A percentile compares a stretch with the other conserved stretches of the same genome.
phyloP scores from a whole-genome alignment of 805 yeast genomes.

The Hanseniaspora taiwanica region DNA sequence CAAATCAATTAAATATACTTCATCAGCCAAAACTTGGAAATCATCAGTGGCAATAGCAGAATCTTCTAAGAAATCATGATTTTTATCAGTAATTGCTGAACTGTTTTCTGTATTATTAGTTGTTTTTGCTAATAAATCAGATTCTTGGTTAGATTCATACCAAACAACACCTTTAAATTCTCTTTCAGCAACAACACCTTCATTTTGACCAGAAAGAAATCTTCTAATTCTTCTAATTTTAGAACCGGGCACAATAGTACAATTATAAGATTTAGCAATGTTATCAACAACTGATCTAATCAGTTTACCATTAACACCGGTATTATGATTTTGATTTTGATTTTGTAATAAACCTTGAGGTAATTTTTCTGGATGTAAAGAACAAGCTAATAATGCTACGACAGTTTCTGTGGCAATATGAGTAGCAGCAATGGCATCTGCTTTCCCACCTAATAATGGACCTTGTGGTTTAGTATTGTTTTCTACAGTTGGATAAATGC shows the following conservation, averaged over 20 bases:
- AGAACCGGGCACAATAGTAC: slow-evolving; percentile 84
- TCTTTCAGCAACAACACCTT: slow-evolving; percentile 80
- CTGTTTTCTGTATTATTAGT: slow-evolving; percentile 25
- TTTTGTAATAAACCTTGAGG: slow-evolving; percentile 48
- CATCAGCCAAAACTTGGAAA: slow-evolving; percentile 62
- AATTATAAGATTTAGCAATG: slow-evolving; percentile 74
- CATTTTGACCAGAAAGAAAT: slow-evolving; percentile 91
- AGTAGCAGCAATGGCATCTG: slow-evolving; percentile 83
- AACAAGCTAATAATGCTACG: slow-evolving; percentile 58
- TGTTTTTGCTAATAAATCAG: slow-evolving; percentile 29
- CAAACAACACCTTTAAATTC: slow-evolving; percentile 88
- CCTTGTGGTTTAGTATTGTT: slow-evolving; percentile 41
- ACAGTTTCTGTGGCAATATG: slow-evolving; percentile 83
- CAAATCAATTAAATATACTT: slow-evolving; percentile 76
- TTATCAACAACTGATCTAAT: slow-evolving; percentile 70
- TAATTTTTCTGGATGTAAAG: slow-evolving; percentile 62
- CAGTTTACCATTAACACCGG: slow-evolving; percentile 34
- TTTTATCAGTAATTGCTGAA: slow-evolving; percentile 3
- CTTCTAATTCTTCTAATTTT: slow-evolving; percentile 84
- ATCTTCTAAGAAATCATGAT: slow-evolving; percentile 16
- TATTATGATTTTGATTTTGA: too few relatives aligned
- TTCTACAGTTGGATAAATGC: slow-evolving; percentile 59
- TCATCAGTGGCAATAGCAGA: slow-evolving; percentile 70
- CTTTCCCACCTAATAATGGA: slow-evolving; percentile 72
- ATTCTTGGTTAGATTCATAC: slow-evolving; percentile 75